phyloP scores from a whole-genome alignment of 179 eudicot genomes.

The Drosera spatulata region DNA sequence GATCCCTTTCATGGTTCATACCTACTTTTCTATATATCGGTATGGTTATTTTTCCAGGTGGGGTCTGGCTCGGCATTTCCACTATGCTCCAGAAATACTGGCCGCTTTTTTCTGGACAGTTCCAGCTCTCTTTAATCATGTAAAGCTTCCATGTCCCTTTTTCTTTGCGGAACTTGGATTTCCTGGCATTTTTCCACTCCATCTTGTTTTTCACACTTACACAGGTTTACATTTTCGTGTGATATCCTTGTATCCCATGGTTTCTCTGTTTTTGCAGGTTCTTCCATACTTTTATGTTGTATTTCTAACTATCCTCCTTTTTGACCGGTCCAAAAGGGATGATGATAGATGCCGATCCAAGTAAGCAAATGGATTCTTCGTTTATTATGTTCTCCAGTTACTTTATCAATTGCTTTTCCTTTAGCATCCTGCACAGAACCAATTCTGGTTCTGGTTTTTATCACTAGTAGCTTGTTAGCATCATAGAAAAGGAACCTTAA shows the following conservation, averaged over 20 bases:
- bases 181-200: background rate
- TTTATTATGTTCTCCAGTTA: background rate
- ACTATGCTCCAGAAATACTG: constrained; percentile 85
- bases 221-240: background rate
- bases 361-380: constrained; percentile 35
- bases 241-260: background rate
- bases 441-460: background rate
- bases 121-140: constrained; percentile 86
- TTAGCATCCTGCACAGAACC: background rate
- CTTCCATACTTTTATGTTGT: constrained; percentile 90
- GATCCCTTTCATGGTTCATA: too few relatives aligned
- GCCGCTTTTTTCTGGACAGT: constrained; percentile 96
- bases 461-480: too few relatives aligned
- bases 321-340: constrained; percentile 91
- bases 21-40: too few relatives aligned
- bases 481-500: too few relatives aligned
- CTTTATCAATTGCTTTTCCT: background rate
- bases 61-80: constrained; percentile 96
- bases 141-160: constrained; percentile 62
- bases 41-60: constrained; percentile 44
- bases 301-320: constrained; percentile 76
- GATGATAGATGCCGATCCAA: constrained; percentile 87
- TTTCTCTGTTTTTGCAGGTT: constrained; percentile 37
- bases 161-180: constrained; percentile 19
- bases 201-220: background rate